Percentiles rank a stretch among this genome's conserved stretches.
Evolutionary conservation across 2,329 filamentous ascomycete species (phyloP).

Genomic region (Akanthomyces muscarius): DNA sequence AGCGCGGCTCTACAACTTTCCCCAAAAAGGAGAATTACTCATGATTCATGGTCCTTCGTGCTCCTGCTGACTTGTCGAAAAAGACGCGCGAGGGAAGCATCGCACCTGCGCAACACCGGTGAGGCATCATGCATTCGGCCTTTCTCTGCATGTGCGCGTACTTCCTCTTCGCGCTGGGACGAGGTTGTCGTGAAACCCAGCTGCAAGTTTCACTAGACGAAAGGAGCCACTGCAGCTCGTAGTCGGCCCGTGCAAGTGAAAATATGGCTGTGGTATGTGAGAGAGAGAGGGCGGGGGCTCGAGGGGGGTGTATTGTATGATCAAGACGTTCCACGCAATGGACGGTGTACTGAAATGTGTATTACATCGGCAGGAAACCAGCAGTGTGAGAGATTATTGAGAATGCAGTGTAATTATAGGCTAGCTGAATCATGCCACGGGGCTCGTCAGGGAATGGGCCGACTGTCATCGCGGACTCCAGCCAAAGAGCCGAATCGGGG

Average conservation of each 20-base stretch:
- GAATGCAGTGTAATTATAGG: not conserved
- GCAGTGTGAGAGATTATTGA: not conserved
- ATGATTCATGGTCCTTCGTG: too few species aligned
- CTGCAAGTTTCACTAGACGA: conserved; percentile 16
- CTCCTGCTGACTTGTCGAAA: not conserved
- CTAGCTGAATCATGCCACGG: not conserved
- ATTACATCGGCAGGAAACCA: conserved; percentile 2
- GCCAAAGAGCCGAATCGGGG: not conserved
- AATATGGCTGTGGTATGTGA: not conserved
- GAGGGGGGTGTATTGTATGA: not conserved
- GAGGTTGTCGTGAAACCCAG: not conserved
- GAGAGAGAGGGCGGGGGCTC: too few species aligned
- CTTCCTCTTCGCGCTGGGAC: not conserved
- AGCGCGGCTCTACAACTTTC: not conserved
- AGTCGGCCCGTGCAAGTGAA: conserved; percentile 9
- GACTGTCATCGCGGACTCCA: not conserved
- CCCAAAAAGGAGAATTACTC: too few species aligned
- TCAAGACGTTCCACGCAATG: not conserved
- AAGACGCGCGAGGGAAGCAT: not conserved
- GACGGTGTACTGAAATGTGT: not conserved
- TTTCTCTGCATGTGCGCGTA: not conserved
- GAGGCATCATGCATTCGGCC: not conserved
- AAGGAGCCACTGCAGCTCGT: not conserved
- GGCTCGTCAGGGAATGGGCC: conserved; percentile 3
- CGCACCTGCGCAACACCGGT: not conserved